Evolutionary conservation across 371 early-diverging fungal species (phyloP), one percentile per base, ranked within the genome.

Genomic region (Mortierella sp.): DNA sequence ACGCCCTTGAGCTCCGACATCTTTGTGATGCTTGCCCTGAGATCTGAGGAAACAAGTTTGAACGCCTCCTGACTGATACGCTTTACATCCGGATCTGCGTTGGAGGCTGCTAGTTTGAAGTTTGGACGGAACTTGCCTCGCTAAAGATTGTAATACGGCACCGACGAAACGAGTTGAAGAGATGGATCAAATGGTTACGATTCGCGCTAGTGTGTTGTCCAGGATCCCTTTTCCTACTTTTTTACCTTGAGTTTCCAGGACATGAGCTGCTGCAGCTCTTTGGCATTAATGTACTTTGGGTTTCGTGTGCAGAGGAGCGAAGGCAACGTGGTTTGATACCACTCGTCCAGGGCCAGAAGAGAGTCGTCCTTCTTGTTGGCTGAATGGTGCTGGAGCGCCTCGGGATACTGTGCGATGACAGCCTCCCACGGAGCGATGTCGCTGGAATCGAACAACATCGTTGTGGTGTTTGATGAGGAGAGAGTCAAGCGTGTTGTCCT

Each of bases 1-100:
- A 74, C 76, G 27, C 76, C 76, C 39, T 74, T 74, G 54, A 74
- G 76, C 18, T 68, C 69, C 7, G 68, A 41, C 69, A 74, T 74
- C 50, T 74, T 64, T 7, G 61, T 58, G 46, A 74, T 68, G 38
- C 61, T 61, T 1, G 61, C 65, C 23, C 61, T 74, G 28, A 74
- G 46, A 38, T 60, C 43, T 6, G 54, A 54, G 24, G 61, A 8
- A 8, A 63, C 39, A 16, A 63, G 51, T 6, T 39, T 21, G 42
- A 74, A 74, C 0, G 76, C 76, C 23, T 68, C 58, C 30, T 68
- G 58, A 41, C 69, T 74, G 10, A 61, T 57, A 30, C 58, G 58
- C 30, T 58, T 68, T 7, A 74, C 69, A 14, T 54, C 62, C 1
- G n/a, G 10, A 23, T 74, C 76, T 18, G 61, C 42, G 31, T 74